Percentiles rank a stretch among this genome's conserved stretches.
phyloP scores from a whole-genome alignment of 2,329 filamentous ascomycete species.

The Cercospora sp. region DNA sequence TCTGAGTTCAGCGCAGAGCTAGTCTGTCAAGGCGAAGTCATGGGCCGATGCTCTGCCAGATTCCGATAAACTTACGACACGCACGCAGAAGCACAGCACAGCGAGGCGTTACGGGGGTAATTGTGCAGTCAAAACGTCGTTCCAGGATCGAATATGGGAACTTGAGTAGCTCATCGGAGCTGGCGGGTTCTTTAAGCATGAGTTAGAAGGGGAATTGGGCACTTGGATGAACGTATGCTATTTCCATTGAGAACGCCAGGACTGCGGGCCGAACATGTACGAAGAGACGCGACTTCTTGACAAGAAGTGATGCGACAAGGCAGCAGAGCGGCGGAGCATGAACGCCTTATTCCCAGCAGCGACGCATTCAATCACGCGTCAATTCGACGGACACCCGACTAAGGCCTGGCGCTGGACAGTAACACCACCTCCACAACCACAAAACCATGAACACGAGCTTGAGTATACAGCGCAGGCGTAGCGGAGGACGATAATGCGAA shows the following conservation, averaged over 20 bases:
- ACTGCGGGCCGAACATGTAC: neutral
- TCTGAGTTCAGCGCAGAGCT: conserved; percentile 98
- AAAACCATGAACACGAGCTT: neutral
- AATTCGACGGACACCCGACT: neutral
- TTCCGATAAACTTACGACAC: conserved; percentile 58
- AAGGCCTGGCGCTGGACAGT: conserved; percentile 10
- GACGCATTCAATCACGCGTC: neutral
- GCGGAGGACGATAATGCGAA: conserved; percentile 16
- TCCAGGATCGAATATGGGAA: conserved; percentile 2
- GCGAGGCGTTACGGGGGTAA: conserved; percentile 16
- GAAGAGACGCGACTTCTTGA: neutral
- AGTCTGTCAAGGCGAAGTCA: conserved; percentile 98
- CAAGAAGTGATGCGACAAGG: neutral
- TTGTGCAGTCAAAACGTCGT: conserved; percentile 12
- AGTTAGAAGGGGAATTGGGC: conserved; percentile 5
- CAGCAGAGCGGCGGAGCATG: neutral
- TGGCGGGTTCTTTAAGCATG: neutral
- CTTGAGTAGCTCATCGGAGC: neutral
- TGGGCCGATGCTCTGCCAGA: conserved; percentile 91
- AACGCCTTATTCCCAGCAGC: neutral
- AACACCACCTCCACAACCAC: neutral
- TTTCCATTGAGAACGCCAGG: neutral
- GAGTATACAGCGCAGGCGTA: conserved; percentile 14
- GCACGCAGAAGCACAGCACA: conserved; percentile 11
- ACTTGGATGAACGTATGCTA: neutral